These are phyloP conservation scores for Volvariella volvacea DNA, from an alignment of 1,284 basidiomycete genomes.

Conservation along the genomic window DNA sequence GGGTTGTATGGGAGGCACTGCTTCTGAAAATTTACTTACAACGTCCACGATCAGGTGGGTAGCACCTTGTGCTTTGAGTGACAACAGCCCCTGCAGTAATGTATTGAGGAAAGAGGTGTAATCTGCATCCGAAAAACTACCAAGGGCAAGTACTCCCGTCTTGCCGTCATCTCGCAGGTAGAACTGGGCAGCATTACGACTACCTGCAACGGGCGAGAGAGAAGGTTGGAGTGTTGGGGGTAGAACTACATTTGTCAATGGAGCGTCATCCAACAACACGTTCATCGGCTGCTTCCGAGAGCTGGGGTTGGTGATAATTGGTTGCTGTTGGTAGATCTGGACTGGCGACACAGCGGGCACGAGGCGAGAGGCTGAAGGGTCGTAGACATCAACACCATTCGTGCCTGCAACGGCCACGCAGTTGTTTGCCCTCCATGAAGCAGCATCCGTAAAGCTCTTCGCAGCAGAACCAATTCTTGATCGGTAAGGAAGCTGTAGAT, in stretches of 20 bases:
- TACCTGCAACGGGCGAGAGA: constrained; percentile 33
- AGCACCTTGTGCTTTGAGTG: constrained; percentile 42
- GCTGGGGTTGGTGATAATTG: constrained; percentile 14
- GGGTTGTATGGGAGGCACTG: neutral
- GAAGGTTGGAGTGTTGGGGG: constrained; percentile 40
- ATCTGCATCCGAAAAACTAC: constrained; percentile 45
- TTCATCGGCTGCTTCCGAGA: constrained; percentile 38
- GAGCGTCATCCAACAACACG: constrained; percentile 41
- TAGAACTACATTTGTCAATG: constrained; percentile 41
- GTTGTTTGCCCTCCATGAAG: constrained; percentile 45
- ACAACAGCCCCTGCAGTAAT: constrained; percentile 41
- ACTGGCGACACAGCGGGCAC: constrained; percentile 25
- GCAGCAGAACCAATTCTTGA: constrained; percentile 40
- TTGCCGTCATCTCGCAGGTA: constrained; percentile 45
- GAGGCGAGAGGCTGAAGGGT: constrained; percentile 7
- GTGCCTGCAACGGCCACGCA: constrained; percentile 43
- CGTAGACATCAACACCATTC: constrained; percentile 43
- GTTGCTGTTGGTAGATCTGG: constrained; percentile 37
- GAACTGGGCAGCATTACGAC: constrained; percentile 47
- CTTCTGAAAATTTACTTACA: constrained; percentile 22
- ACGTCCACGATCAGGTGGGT: constrained; percentile 53
- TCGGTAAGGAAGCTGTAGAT: constrained; percentile 56
- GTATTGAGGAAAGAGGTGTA: constrained; percentile 36
- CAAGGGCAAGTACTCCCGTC: constrained; percentile 53
- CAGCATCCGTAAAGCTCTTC: constrained; percentile 40